Percentiles rank a stretch among this genome's conserved stretches.
These are phyloP conservation scores for Sclerotinia borealis DNA, from an alignment of 2,329 filamentous ascomycete genomes.

Conservation along the genomic window DNA sequence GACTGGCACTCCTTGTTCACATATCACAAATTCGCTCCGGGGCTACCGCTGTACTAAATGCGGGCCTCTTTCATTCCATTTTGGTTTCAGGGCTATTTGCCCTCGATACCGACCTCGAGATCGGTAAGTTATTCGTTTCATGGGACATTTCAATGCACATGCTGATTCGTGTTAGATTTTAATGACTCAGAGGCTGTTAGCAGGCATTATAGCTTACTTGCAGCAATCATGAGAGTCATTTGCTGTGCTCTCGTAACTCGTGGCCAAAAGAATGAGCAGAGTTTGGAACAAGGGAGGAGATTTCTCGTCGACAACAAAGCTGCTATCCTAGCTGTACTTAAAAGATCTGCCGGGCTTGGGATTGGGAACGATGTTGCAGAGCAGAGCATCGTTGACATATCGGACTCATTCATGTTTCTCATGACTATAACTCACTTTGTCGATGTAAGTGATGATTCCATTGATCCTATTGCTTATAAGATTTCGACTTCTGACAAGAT, in stretches of 20 bases:
- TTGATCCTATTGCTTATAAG: not conserved
- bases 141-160: slow-evolving; percentile 13
- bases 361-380: slow-evolving; percentile 41
- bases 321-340: slow-evolving; percentile 83
- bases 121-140: slow-evolving; percentile 42
- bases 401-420: slow-evolving; percentile 78
- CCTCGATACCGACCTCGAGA: slow-evolving; percentile 86
- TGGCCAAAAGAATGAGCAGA: slow-evolving; percentile 71
- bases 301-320: slow-evolving; percentile 81
- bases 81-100: slow-evolving; percentile 79
- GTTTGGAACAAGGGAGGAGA: slow-evolving; percentile 64
- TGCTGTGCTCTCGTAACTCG: slow-evolving; percentile 74
- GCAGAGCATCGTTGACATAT: slow-evolving; percentile 65
- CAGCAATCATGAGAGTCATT: slow-evolving; percentile 74
- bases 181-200: slow-evolving; percentile 25
- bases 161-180: slow-evolving; percentile 25
- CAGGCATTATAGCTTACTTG: slow-evolving; percentile 65
- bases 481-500: slow-evolving; percentile 9
- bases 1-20: slow-evolving; percentile 75
- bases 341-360: slow-evolving; percentile 77
- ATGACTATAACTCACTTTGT: slow-evolving; percentile 79
- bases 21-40: slow-evolving; percentile 80
- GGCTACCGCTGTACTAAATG: slow-evolving; percentile 79
- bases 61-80: slow-evolving; percentile 77
- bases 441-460: slow-evolving; percentile 55